Base-by-base conservation (phyloP, 2,329 filamentous ascomycete genomes). In the Cladosporium colombiae region DNA sequence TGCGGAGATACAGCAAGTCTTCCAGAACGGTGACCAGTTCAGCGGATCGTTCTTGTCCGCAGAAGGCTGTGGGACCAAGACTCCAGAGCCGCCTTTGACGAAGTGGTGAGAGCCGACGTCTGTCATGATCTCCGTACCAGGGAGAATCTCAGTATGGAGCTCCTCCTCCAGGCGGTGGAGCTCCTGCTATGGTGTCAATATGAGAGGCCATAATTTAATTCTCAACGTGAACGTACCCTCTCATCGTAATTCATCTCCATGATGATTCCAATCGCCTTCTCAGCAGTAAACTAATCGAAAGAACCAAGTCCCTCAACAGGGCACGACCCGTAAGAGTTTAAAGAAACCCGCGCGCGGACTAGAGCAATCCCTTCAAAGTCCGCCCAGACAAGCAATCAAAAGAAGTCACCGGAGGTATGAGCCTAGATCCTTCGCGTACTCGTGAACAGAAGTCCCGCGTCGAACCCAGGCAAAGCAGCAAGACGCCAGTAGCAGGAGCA, bases 81-180 rank as follows among this genome's bases (percentile, higher is more conserved):
- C 82, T 37, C 80, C 77, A 25, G 75, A 74, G 23, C 75, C 74
- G 25, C 80, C 79, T 71, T 88, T 89, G 71, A 89, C 85, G 71
- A 89, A 89, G 74, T 89, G 87, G 75, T 88, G 85, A 1, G 79
- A 78, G 23, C 85, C 86, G 44, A 89, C 82, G 79, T 90, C 84
- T 10, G 81, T 76, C 85, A 87, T 87, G 71, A 87, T 80, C 74
- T 87, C 85, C 4, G 85, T 87, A 27, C 85, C 85, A 3, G 85
- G 85, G 49, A 86, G 75, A 65, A 87, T 82, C 68, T 85, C 82
- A 35, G 79, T 79, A 64, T 83, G 78, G 66, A 87, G 80, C 78
- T 86, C 82, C 64, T 79, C 70, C 72, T 85, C 83, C 67, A 85
- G 76, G 66, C 81, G 78, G 65, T 73, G 78, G 55, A 79, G 75